These are phyloP conservation scores for Trametes gibbosa DNA, from an alignment of 768 basidiomycete genomes.

Conservation along the genomic window DNA sequence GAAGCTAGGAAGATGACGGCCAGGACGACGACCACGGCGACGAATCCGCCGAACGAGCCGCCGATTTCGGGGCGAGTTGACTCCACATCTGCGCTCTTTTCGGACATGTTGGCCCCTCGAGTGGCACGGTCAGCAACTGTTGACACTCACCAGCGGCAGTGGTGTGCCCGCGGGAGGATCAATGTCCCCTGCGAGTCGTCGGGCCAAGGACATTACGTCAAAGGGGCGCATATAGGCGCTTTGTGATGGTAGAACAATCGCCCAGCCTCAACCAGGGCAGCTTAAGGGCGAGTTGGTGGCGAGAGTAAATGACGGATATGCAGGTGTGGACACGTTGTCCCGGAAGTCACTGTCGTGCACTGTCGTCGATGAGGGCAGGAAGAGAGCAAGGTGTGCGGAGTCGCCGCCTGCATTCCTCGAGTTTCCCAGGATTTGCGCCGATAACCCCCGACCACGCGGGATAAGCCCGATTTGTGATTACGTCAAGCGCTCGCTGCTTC, in stretches of 20 bases:
- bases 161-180: background rate
- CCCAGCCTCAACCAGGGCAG: too few relatives aligned
- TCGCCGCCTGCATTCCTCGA: slow-evolving; percentile 9
- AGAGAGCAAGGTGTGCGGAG: background rate
- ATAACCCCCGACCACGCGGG: slow-evolving; percentile 1
- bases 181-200: background rate
- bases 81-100: slow-evolving; percentile 8
- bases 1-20: slow-evolving; percentile 51
- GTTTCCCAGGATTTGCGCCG: background rate
- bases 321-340: too few relatives aligned
- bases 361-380: background rate
- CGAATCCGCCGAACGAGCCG: slow-evolving; percentile 47
- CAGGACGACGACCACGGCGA: slow-evolving; percentile 57
- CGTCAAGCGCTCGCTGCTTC: background rate
- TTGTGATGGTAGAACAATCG: background rate
- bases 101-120: too few relatives aligned
- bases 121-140: background rate
- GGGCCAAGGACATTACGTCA: slow-evolving; percentile 9
- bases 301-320: too few relatives aligned
- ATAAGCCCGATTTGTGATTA: background rate
- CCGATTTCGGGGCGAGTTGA: slow-evolving; percentile 23
- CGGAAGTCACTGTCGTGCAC: too few relatives aligned
- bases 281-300: too few relatives aligned
- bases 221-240: background rate
- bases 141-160: slow-evolving; percentile 5